Evolutionary conservation across 1,139 yeast species (phyloP), one percentile per base, ranked within the genome.

Genomic region (Suhomyces guaymorum): DNA sequence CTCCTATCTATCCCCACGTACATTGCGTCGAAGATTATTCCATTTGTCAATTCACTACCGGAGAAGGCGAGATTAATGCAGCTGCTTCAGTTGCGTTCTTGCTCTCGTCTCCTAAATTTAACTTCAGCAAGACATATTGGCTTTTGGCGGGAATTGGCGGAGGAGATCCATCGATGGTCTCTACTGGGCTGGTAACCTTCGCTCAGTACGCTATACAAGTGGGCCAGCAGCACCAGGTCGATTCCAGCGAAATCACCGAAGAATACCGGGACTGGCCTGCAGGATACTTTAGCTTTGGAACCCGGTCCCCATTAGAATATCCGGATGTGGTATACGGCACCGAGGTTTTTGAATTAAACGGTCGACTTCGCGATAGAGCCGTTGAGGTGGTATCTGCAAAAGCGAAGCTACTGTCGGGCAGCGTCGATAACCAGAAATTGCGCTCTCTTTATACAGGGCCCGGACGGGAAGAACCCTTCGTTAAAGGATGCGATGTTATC

Each of bases 41-140:
- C 18, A 54, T 79, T 23, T 78, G 83, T 60, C 79, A 77, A 48
- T 55, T 78, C 40, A 76, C 82, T 26, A 76, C 82, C n/a, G 84
- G 84, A 36, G 84, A 78, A 57, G 81, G 80, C 38, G 83, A 78
- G 53, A 72, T 77, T 46, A 79, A 79, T 49, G 85, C 85, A 27
- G 84, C 84, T 15, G 47, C 78, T 25, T 66, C 82, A 17, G 54
- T 78, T 36, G 64, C 73, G 28, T 78, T 83, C 4, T 54, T 79
- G 41, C 52, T 72, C 7, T 61, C 75, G 49, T 64, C 67, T 33
- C 78, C 82, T 26, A 49, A 65, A 40, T 78, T 79, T 46, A 81
- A 79, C 47, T 66, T 78, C 30, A 52, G 76, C 24, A 66, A 71
- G 47, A 76, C 84, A 24, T 78, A 77, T 58, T 78, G 77, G 63